phyloP scores from a whole-genome alignment of 345 rosid species.

The Lepidium aucheri region DNA sequence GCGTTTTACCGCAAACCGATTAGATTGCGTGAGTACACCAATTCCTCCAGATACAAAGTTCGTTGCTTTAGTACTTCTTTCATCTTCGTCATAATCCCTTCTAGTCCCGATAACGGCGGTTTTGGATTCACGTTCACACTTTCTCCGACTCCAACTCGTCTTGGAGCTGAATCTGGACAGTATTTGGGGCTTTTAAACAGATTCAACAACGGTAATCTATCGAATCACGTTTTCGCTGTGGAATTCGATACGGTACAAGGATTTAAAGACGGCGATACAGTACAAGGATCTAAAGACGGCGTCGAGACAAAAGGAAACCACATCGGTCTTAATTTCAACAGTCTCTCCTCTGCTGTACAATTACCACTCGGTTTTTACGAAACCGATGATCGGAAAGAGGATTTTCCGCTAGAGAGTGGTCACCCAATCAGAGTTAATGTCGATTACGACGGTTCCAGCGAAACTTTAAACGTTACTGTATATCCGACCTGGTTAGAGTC shows the following conservation, averaged over 20 bases:
- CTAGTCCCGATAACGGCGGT: constrained; percentile 31
- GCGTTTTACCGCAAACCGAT: constrained; percentile 21
- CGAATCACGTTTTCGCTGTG: constrained; percentile 49
- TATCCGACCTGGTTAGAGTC: constrained; percentile 14
- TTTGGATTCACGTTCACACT: constrained; percentile 48
- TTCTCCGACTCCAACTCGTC: constrained; percentile 35
- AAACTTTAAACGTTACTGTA: constrained; percentile 34
- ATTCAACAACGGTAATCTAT: not conserved
- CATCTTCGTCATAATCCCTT: constrained; percentile 39
- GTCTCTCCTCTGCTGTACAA: constrained; percentile 14
- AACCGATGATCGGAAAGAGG: not conserved
- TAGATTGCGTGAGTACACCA: not conserved
- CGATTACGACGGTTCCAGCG: constrained; percentile 44
- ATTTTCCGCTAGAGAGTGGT: constrained; percentile 33
- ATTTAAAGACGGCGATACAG: constrained; percentile 36
- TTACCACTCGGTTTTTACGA: constrained; percentile 24
- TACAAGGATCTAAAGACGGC: constrained; percentile 33
- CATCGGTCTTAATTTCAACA: constrained; percentile 51
- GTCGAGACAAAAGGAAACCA: constrained; percentile 35
- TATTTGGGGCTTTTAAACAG: constrained; percentile 45
- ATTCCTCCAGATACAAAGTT: not conserved
- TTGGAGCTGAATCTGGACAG: constrained; percentile 33
- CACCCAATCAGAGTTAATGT: constrained; percentile 45
- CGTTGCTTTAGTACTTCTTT: constrained; percentile 45
- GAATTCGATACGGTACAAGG: constrained; percentile 63